Conservation (phyloP, 768 basidiomycete species). For the Russula emetica region DNA sequence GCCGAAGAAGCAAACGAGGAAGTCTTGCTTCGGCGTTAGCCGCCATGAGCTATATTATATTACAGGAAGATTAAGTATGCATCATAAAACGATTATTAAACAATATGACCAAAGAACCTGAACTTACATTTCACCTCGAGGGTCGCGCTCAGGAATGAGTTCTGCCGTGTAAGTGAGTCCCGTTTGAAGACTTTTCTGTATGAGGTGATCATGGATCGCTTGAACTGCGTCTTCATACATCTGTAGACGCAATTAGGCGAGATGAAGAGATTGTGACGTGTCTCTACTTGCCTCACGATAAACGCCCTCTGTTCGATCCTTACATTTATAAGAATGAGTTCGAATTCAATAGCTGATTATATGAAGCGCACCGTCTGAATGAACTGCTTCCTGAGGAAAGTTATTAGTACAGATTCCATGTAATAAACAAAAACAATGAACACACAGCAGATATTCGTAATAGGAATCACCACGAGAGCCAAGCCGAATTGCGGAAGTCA, state of each 20-base stretch:
- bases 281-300: constrained; percentile 62
- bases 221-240: constrained; percentile 89
- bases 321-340: constrained; percentile 17
- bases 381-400: constrained; percentile 58
- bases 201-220: constrained; percentile 69
- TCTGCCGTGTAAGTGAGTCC: constrained; percentile 78
- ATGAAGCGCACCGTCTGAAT: constrained; percentile 55
- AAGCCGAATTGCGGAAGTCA: constrained; percentile 73
- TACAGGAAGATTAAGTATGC: not conserved
- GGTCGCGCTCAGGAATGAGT: constrained; percentile 54
- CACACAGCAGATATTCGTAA: constrained; percentile 85
- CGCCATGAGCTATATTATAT: constrained; percentile 56
- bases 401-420: constrained; percentile 19
- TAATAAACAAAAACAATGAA: constrained; percentile 22
- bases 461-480: constrained; percentile 92
- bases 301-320: constrained; percentile 70
- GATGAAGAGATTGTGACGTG: not conserved
- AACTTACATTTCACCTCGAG: constrained; percentile 36
- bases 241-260: constrained; percentile 37
- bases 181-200: constrained; percentile 56
- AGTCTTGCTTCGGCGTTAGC: constrained; percentile 85
- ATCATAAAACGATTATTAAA: not conserved
- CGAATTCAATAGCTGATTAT: not conserved
- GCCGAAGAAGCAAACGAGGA: constrained; percentile 91
- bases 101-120: not conserved